phyloP scores from a whole-genome alignment of 225 moss, liverwort and hornwort species.

The Thuidium tamariscinum region DNA sequence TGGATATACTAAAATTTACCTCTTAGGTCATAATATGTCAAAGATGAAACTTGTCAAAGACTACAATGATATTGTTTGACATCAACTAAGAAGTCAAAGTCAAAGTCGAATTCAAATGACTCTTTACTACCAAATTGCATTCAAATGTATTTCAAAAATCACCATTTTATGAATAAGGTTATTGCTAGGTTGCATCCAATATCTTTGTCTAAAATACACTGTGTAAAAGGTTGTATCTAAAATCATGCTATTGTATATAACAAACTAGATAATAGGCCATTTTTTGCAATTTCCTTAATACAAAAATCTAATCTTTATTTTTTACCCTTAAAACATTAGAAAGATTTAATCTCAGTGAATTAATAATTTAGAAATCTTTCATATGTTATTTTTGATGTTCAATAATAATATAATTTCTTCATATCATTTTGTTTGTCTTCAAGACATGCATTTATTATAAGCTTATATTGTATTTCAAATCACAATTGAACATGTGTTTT shows the following conservation, averaged over 20 bases:
- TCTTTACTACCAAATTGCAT: no score
- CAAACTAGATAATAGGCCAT: background rate
- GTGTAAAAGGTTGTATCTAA: background rate
- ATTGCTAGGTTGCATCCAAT: background rate
- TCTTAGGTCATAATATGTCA: background rate
- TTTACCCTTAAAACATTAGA: no score
- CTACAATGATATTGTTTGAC: no score
- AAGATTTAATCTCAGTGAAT: no score
- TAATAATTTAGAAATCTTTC: background rate
- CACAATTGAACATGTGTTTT: accelerated
- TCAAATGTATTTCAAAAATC: background rate
- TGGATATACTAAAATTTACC: accelerated
- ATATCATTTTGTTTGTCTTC: background rate
- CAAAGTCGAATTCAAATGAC: no score
- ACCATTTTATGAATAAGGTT: background rate
- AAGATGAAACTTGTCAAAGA: no score
- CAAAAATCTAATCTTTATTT: background rate
- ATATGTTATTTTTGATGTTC: accelerated
- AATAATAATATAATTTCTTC: background rate
- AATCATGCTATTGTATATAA: background rate
- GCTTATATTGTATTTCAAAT: background rate
- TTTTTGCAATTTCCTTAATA: background rate
- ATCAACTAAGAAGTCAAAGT: no score
- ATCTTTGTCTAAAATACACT: no score
- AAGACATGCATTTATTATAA: background rate